phyloP scores from a whole-genome alignment of 345 rosid species.

The Boechera retrofracta region DNA sequence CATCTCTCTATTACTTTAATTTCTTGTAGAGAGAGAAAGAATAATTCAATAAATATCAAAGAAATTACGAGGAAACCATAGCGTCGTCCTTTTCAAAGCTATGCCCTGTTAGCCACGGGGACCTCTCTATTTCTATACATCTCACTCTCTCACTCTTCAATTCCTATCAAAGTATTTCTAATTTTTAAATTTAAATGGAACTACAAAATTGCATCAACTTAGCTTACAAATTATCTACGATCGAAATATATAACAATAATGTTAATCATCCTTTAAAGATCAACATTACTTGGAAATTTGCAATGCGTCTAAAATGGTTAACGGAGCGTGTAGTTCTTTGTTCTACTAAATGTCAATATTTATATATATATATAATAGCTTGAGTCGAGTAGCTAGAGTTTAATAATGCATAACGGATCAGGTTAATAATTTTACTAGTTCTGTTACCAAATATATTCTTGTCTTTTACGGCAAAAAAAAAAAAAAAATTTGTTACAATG shows the following conservation, averaged over 20 bases:
- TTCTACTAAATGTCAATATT: too few relatives aligned
- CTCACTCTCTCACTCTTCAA: conserved; percentile 27
- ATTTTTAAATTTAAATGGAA: neutral
- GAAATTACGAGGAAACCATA: conserved; percentile 39
- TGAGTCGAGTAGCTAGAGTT: conserved; percentile 10
- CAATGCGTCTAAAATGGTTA: neutral
- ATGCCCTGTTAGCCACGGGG: conserved; percentile 43
- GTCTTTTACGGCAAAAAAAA: neutral
- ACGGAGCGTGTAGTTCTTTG: conserved; percentile 3
- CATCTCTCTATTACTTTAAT: neutral
- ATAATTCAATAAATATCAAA: conserved; percentile 29
- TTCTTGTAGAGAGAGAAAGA: conserved; percentile 18
- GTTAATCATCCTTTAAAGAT: neutral
- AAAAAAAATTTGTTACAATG: too few relatives aligned
- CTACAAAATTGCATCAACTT: neutral
- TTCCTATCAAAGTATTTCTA: conserved; percentile 17
- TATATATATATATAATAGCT: too few relatives aligned
- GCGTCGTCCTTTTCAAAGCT: conserved; percentile 47
- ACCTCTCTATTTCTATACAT: conserved; percentile 40
- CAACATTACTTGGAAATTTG: neutral
- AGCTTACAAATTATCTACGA: neutral
- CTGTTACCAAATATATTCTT: too few relatives aligned
- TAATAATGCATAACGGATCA: neutral
- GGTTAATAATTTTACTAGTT: neutral
- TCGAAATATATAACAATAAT: too few relatives aligned